phyloP scores from a whole-genome alignment of 345 rosid species.

The Bretschneidera sinensis region DNA sequence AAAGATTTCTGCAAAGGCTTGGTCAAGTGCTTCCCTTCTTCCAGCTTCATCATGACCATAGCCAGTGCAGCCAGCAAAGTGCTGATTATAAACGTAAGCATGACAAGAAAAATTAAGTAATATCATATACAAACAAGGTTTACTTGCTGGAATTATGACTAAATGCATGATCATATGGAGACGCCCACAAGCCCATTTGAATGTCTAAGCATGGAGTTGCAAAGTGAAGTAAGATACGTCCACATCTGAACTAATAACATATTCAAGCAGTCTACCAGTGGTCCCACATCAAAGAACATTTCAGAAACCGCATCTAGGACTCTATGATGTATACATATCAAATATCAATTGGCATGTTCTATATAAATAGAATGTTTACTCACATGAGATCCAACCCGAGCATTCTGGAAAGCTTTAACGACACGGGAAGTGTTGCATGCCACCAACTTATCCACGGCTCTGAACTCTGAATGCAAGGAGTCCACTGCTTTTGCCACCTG shows the following conservation, averaged over 20 bases:
- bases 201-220: too few species aligned
- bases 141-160: too few species aligned
- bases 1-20: not conserved
- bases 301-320: not conserved
- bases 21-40: constrained; percentile 3
- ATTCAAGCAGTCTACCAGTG: constrained; percentile 1
- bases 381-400: constrained; percentile 2
- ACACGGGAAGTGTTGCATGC: constrained; percentile 55
- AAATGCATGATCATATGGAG: too few species aligned
- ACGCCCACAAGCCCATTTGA: too few species aligned
- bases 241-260: not conserved
- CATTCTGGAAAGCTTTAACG: constrained; percentile 14
- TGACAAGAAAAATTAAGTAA: not conserved
- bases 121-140: too few species aligned
- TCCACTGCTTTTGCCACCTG: constrained; percentile 61
- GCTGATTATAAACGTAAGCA: constrained; percentile 15
- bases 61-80: constrained; percentile 3
- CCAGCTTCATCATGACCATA: constrained; percentile 76
- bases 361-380: not conserved
- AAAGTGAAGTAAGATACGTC: not conserved
- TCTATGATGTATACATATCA: not conserved
- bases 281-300: not conserved
- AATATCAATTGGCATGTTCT: not conserved
- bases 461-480: constrained; percentile 49
- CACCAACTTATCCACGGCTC: constrained; percentile 58